phyloP scores from a whole-genome alignment of 2,329 filamentous ascomycete species.

The Tetracladium maxilliforme region DNA sequence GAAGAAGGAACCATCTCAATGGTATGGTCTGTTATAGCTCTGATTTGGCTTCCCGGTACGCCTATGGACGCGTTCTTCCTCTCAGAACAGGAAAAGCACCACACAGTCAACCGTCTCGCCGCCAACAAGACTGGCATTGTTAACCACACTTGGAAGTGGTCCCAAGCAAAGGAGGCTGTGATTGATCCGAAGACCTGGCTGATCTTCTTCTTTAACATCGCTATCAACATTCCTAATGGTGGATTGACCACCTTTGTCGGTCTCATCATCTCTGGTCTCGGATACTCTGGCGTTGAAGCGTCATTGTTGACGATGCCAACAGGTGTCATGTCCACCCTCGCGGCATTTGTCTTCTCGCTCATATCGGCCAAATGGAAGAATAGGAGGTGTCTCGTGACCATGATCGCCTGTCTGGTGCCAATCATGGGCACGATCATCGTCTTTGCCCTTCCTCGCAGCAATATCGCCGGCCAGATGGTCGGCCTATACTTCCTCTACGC shows the following conservation, averaged over 20 bases:
- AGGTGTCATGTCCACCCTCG: conserved; percentile 17
- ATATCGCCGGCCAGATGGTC: conserved; percentile 20
- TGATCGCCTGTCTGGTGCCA: conserved; percentile 13
- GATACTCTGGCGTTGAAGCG: conserved; percentile 17
- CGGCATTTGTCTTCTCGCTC: conserved; percentile 15
- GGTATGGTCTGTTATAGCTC: conserved; percentile 21
- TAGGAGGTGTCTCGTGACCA: conserved; percentile 13
- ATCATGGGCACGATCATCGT: conserved; percentile 15
- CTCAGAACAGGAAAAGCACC: conserved; percentile 23
- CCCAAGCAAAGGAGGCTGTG: conserved; percentile 33
- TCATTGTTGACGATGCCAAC: no score
- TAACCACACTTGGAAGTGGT: conserved; percentile 30
- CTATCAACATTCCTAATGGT: conserved; percentile 20
- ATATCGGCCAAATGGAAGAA: conserved; percentile 14
- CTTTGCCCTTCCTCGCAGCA: conserved; percentile 14
- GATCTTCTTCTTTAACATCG: conserved; percentile 15
- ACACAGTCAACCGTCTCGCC: conserved; percentile 31
- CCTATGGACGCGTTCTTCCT: conserved; percentile 27
- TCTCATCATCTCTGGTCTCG: conserved; percentile 21
- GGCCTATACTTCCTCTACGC: conserved; percentile 24
- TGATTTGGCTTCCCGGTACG: conserved; percentile 31
- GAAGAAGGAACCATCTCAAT: conserved; percentile 13
- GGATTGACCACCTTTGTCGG: conserved; percentile 20
- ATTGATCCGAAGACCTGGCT: conserved; percentile 21
- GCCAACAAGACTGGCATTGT: conserved; percentile 39